Conservation (phyloP, 805 yeast genomes). For the Metschnikowia aberdeeniae region DNA sequence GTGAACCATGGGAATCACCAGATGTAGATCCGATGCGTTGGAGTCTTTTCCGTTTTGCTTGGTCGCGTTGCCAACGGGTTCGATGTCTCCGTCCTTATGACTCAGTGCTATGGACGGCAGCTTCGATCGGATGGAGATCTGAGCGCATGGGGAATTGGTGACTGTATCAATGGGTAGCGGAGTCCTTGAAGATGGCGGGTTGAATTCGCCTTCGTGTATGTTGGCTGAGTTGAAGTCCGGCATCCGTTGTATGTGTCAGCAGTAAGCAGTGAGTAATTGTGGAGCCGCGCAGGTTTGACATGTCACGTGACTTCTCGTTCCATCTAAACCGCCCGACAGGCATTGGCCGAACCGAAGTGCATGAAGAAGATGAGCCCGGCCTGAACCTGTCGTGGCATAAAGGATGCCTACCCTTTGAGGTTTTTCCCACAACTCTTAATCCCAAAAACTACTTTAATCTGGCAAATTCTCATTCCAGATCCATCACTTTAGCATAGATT, state of each 20-base stretch:
- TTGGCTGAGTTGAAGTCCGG: slow-evolving; percentile 16
- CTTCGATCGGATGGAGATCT: slow-evolving; percentile 22
- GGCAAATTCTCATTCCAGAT: too few relatives aligned
- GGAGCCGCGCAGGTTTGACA: not conserved
- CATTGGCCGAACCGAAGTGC: too few relatives aligned
- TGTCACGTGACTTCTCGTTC: not conserved
- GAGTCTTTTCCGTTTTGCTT: not conserved
- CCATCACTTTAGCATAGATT: too few relatives aligned
- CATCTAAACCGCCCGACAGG: not conserved
- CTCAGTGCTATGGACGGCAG: slow-evolving; percentile 17
- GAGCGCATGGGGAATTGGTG: slow-evolving; percentile 14
- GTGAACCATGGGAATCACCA: slow-evolving; percentile 38
- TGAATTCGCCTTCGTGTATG: slow-evolving; percentile 35
- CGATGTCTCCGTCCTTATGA: not conserved
- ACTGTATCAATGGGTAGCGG: slow-evolving; percentile 27
- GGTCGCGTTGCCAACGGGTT: not conserved
- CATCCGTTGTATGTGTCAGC: slow-evolving; percentile 3
- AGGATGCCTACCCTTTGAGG: too few relatives aligned
- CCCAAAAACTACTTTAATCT: too few relatives aligned
- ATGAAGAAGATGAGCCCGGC: too few relatives aligned
- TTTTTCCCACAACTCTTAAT: too few relatives aligned
- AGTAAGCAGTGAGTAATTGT: not conserved
- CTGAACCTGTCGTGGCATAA: too few relatives aligned
- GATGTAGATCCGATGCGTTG: slow-evolving; percentile 6
- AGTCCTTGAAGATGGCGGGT: slow-evolving; percentile 24